Conservation (phyloP, 1,284 basidiomycete species). For the Cutaneotrichosporon cavernicola region DNA sequence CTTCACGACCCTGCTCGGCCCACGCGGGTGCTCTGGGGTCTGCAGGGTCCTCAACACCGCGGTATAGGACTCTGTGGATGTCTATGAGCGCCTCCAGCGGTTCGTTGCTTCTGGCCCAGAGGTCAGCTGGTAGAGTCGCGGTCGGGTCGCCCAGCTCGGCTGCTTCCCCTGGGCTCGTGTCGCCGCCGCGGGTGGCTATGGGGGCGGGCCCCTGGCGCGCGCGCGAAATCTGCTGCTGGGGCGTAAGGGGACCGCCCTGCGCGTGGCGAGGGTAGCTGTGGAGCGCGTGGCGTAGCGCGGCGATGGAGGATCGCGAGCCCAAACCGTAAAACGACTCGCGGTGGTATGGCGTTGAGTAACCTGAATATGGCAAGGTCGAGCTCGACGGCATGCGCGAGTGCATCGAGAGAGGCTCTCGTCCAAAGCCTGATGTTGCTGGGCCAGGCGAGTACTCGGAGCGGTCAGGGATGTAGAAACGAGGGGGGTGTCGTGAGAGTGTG, state of each 20-base stretch:
- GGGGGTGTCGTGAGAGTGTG: constrained; percentile 26
- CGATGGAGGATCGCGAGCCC: constrained; percentile 22
- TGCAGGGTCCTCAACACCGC: constrained; percentile 35
- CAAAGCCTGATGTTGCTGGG: constrained; percentile 12
- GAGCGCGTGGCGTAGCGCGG: constrained; percentile 26
- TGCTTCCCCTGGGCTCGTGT: constrained; percentile 6
- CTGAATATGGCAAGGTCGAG: constrained; percentile 14
- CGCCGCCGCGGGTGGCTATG: not conserved
- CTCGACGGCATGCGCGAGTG: constrained; percentile 24
- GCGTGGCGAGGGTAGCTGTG: constrained; percentile 24
- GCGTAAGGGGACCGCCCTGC: constrained; percentile 8
- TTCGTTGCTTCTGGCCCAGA: constrained; percentile 20
- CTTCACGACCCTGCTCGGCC: constrained; percentile 35
- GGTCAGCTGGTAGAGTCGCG: constrained; percentile 6
- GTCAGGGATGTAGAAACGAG: constrained; percentile 32
- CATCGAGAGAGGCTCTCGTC: constrained; percentile 18
- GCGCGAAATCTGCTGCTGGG: constrained; percentile 9
- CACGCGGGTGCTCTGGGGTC: constrained; percentile 21
- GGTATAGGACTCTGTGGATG: constrained; percentile 47
- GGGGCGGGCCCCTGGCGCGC: not conserved
- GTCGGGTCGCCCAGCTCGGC: constrained; percentile 8
- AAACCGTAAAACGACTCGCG: constrained; percentile 19
- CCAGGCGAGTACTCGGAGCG: constrained; percentile 20
- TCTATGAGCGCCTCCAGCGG: constrained; percentile 45
- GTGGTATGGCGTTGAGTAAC: constrained; percentile 20